phyloP scores from a whole-genome alignment of 139 green algal species.

The Tetraselmis chui region DNA sequence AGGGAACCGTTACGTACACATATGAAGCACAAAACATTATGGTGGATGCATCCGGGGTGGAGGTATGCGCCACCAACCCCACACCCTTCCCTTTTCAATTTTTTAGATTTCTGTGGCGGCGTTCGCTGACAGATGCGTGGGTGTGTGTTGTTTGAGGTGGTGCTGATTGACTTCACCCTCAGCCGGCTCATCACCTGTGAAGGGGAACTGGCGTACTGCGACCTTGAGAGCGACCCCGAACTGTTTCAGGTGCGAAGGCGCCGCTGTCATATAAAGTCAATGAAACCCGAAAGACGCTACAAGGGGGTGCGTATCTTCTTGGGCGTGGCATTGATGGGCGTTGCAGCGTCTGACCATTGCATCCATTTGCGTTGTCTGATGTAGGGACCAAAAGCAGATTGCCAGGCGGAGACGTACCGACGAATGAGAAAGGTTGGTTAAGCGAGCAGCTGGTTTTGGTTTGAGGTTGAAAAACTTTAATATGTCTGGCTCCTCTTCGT shows the following conservation, averaged over 20 bases:
- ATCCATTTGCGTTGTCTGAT: background rate
- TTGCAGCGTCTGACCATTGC: background rate
- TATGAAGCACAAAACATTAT: background rate
- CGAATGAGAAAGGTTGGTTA: slow-evolving; percentile 59
- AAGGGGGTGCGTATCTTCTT: too few species aligned
- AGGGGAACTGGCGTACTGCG: slow-evolving; percentile 54
- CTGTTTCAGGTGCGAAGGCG: slow-evolving; percentile 58
- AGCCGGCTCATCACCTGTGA: slow-evolving; percentile 49
- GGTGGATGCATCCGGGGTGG: slow-evolving; percentile 10
- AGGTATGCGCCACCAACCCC: background rate
- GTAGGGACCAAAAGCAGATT: slow-evolving; percentile 59
- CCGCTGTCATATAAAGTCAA: too few species aligned
- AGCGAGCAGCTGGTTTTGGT: too few species aligned
- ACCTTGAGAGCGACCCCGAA: slow-evolving; percentile 71
- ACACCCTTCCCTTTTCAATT: too few species aligned
- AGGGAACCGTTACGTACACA: background rate
- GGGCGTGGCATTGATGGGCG: too few species aligned
- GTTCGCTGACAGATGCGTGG: slow-evolving; percentile 7
- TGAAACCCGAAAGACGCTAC: too few species aligned
- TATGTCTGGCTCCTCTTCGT: too few species aligned
- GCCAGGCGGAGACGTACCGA: slow-evolving; percentile 84
- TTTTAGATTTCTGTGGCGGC: too few species aligned
- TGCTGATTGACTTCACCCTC: slow-evolving; percentile 89
- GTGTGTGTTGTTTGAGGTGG: slow-evolving; percentile 13
- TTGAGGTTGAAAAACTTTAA: too few species aligned